A percentile compares a stretch with the other conserved stretches of the same genome.
Conservation (phyloP, 2,329 filamentous ascomycete genomes). For the Calonectria fujianensis region DNA sequence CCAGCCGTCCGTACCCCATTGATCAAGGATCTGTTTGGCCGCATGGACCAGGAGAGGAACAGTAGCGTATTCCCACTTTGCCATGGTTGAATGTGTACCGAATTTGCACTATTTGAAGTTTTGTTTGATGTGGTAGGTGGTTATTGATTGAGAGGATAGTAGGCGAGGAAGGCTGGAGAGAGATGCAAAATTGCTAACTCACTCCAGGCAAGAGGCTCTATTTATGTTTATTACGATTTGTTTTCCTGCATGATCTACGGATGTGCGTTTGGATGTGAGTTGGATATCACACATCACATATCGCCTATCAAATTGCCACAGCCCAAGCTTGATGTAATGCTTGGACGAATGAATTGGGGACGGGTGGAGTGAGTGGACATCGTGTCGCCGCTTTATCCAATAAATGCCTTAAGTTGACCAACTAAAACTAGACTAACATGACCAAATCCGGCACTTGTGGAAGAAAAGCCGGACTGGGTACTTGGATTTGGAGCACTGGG, state of each 20-base stretch:
- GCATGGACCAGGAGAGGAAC: not conserved
- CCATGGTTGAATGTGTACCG: not conserved
- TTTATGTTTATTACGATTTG: not conserved
- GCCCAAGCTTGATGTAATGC: too few relatives aligned
- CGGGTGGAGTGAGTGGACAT: too few relatives aligned
- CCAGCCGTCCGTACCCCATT: not conserved
- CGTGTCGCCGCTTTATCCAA: too few relatives aligned
- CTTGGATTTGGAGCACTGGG: too few relatives aligned
- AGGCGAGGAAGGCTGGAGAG: not conserved
- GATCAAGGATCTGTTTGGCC: not conserved
- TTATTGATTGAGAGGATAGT: not conserved
- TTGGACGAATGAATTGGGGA: too few relatives aligned
- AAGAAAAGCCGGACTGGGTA: too few relatives aligned
- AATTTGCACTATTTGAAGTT: not conserved
- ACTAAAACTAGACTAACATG: too few relatives aligned
- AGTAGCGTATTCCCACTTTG: not conserved
- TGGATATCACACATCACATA: too few relatives aligned
- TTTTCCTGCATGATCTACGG: not conserved
- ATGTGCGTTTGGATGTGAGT: too few relatives aligned
- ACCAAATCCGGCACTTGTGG: too few relatives aligned
- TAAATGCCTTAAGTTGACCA: too few relatives aligned
- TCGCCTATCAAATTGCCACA: too few relatives aligned
- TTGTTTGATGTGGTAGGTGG: not conserved
- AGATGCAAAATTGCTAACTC: fast-evolving
- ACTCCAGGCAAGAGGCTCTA: not conserved